phyloP scores from a whole-genome alignment of 768 basidiomycete genomes.

The Boletellus sp. region DNA sequence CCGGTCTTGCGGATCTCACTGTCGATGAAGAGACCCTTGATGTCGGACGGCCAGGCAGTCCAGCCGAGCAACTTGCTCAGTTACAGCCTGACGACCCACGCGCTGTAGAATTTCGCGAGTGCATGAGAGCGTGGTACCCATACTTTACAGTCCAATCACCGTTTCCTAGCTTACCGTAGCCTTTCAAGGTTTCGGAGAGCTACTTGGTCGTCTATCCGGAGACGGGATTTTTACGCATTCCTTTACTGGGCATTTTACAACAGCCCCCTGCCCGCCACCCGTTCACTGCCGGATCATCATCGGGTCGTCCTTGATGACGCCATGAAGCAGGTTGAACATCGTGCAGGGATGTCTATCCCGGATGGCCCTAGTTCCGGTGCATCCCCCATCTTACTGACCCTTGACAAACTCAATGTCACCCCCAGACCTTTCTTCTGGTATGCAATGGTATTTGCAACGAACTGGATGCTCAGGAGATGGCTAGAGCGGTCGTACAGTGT shows the following conservation, averaged over 20 bases:
- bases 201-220: slow-evolving; percentile 68
- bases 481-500: slow-evolving; percentile 43
- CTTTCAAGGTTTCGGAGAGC: slow-evolving; percentile 61
- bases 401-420: slow-evolving; percentile 70
- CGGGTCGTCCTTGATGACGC: slow-evolving; percentile 54
- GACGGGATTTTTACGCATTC: slow-evolving; percentile 65
- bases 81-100: slow-evolving; percentile 65
- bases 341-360: slow-evolving; percentile 62
- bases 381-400: slow-evolving; percentile 61
- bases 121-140: slow-evolving; percentile 52
- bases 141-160: neutral
- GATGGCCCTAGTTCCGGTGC: slow-evolving; percentile 53
- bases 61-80: slow-evolving; percentile 52
- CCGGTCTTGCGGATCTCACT: slow-evolving; percentile 56
- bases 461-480: slow-evolving; percentile 44
- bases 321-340: slow-evolving; percentile 62
- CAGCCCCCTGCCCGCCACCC: slow-evolving; percentile 50
- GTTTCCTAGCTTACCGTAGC: neutral
- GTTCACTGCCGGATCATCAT: slow-evolving; percentile 45
- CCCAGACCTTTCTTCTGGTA: slow-evolving; percentile 72
- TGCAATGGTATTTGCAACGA: slow-evolving; percentile 44
- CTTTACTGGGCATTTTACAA: slow-evolving; percentile 84
- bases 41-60: slow-evolving; percentile 52
- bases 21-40: slow-evolving; percentile 54
- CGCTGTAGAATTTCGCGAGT: slow-evolving; percentile 68